Evolutionary conservation across 2,329 filamentous ascomycete genomes (phyloP).

Genomic region (Cladosporium cucumerinum): DNA sequence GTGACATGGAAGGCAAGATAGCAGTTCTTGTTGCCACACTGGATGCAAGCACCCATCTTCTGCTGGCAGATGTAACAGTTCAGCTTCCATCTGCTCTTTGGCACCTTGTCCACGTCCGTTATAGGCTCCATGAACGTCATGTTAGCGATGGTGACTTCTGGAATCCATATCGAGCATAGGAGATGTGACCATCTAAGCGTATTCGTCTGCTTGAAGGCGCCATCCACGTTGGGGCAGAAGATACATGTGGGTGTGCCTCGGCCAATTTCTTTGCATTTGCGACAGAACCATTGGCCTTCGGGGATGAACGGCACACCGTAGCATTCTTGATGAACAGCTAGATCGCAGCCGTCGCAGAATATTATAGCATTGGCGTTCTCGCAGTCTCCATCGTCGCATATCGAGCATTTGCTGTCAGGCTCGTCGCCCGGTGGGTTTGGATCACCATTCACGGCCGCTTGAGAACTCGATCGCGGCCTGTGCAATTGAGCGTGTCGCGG

Average conservation of each 20-base stretch:
- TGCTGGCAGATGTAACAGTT: constrained; percentile 96
- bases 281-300: constrained; percentile 96
- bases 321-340: constrained; percentile 97
- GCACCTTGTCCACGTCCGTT: constrained; percentile 96
- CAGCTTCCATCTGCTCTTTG: constrained; percentile 80
- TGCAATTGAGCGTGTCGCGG: constrained; percentile 95
- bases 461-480: constrained; percentile 85
- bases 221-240: constrained; percentile 96
- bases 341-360: constrained; percentile 95
- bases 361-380: constrained; percentile 99
- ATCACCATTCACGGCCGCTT: constrained; percentile 92
- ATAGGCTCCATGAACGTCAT: constrained; percentile 98
- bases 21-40: constrained; percentile 96
- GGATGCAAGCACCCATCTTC: constrained; percentile 96
- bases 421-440: constrained; percentile 77
- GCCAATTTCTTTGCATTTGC: constrained; percentile 93
- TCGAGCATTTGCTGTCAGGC: constrained; percentile 94
- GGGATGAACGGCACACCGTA: constrained; percentile 98
- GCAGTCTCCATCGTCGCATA: constrained; percentile 98
- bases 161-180: constrained; percentile 97
- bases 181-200: constrained; percentile 95
- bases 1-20: constrained; percentile 97
- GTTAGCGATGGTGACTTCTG: constrained; percentile 92
- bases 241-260: constrained; percentile 92
- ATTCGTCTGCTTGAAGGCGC: constrained; percentile 97